Base-by-base conservation (phyloP, 1,284 basidiomycete species). In the Apiotrichum gracile region DNA sequence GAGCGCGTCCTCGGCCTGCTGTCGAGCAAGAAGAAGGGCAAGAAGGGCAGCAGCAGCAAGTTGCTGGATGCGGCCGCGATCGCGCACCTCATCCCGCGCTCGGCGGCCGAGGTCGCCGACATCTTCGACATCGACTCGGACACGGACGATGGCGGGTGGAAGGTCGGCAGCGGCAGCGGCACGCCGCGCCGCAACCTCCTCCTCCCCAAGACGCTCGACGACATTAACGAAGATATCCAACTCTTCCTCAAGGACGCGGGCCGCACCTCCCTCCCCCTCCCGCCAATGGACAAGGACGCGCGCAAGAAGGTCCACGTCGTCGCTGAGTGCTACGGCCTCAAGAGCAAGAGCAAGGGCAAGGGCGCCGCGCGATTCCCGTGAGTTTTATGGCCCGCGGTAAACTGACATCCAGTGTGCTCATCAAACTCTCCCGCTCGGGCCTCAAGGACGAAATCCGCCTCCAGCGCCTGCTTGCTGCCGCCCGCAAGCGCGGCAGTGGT, bases 271-370 rank as follows among this genome's bases (percentile, higher is more conserved):
- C 82, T 91, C 79, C 73, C 79, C 2, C 76, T 92, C 0, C 89
- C 88, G 0, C 85, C 90, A 4, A 85, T 88, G 77, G 79, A 82
- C 60, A 90, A 87, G 73, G 77, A 77, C 52, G 81, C 80, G 51
- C 78, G 91, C 58, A 84, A 82, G 74, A 77, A 77, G 50, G 80
- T 91, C 0, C 91, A 96, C 66, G 81, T 88, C 66, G 74, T 93
- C 60, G 89, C 89, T 14, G 60, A 71, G 8, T 83, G 82, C 51
- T 93, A 92, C 70, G 80, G 80, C 22, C 60, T 96, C 69, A 86
- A 85, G 75, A 90, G 86, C 56, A 67, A 80, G 60, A 89, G 87
- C 64, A 83, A 85, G 57, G 89, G 89, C 0, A 77, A 79, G 12
- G 89, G 84, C 1, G 69, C 73, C 17, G 66, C 64, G 39, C 76